Evolutionary conservation across 106 monocot genomes (phyloP), one percentile per base, ranked within the genome.

Genomic region (Allium sativum): DNA sequence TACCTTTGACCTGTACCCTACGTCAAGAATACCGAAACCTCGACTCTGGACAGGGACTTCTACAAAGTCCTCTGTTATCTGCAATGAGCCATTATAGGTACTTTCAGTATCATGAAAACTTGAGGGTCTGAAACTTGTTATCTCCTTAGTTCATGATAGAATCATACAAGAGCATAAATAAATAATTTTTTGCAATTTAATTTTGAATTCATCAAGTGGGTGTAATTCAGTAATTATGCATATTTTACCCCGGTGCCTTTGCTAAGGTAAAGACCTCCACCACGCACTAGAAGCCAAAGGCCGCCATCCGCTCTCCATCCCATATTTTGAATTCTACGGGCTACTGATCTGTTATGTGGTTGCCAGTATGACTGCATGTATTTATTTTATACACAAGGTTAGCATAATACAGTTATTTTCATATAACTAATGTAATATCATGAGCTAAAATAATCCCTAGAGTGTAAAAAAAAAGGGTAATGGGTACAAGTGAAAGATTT

Each of bases 301-400:
- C 94, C 94, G 69, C 94, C 94, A 86, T 94, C 94, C 68, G 94
- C 83, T 59, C 94, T 90, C 95, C 95, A 95, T 42, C 95, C 95
- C 95, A 95, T 95, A 67, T 90, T 95, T 60, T 95, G 95, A 67
- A 95, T 95, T 50, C 95, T 60, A 13, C 95, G 71, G 55, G 95
- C 90, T 56, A 90, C 77, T 14, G 87, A 77, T 73, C 95, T 90
- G 45, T 95, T 95, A 75, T 95, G 95, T 61, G 95, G 95, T 71
- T 95, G 95, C 95, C 95, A 95, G 45, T 72, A 95, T 44, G 86
- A 79, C 95, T 95, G 79, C 68, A 78, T 21, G 71, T 55, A 3
- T 31, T 31, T 31, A 31, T 31, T 19, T 48, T 21, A 21, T 48
- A 20, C 12, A 50, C 11, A 15, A 12, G 15, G 8, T 11, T 15